phyloP scores from a whole-genome alignment of 441 rosid species.

The Pelargonium myrrhifolium region DNA sequence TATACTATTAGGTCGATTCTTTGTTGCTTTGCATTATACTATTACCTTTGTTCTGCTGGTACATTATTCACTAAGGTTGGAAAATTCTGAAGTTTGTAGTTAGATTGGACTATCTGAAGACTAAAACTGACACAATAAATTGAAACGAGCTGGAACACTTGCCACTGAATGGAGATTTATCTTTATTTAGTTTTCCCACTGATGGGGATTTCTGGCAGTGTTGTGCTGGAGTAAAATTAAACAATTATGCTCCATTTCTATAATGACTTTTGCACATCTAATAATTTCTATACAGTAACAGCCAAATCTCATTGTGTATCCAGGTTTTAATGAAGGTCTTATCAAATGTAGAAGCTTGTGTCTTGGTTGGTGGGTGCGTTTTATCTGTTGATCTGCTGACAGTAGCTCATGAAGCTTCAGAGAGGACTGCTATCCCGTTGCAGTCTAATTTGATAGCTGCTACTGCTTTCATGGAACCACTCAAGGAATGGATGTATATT shows the following conservation, averaged over 20 bases:
- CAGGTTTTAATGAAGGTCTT: conserved; percentile 95
- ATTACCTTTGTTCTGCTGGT: not conserved
- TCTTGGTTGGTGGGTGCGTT: conserved; percentile 94
- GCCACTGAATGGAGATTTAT: not conserved
- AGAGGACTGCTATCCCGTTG: conserved; percentile 93
- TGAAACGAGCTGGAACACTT: not conserved
- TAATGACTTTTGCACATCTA: not conserved
- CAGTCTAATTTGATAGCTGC: conserved; percentile 98
- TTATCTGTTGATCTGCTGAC: conserved; percentile 96
- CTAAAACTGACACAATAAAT: not conserved
- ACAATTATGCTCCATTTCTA: not conserved
- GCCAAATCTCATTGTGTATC: conserved; percentile 16
- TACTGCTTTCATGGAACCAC: conserved; percentile 98
- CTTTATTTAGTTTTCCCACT: not conserved
- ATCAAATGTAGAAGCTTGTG: conserved; percentile 88
- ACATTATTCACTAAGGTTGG: not conserved
- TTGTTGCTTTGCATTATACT: not conserved
- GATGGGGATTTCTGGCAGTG: conserved; percentile 1
- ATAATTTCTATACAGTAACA: conserved; percentile 9
- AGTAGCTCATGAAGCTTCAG: conserved; percentile 90
- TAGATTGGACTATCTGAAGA: not conserved
- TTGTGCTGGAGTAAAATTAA: not conserved
- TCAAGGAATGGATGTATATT: conserved; percentile 94
- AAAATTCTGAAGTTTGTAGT: not conserved
- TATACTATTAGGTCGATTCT: not conserved